Evolutionary conservation across 441 rosid species (phyloP).

Genomic region (Erodium texanum): DNA sequence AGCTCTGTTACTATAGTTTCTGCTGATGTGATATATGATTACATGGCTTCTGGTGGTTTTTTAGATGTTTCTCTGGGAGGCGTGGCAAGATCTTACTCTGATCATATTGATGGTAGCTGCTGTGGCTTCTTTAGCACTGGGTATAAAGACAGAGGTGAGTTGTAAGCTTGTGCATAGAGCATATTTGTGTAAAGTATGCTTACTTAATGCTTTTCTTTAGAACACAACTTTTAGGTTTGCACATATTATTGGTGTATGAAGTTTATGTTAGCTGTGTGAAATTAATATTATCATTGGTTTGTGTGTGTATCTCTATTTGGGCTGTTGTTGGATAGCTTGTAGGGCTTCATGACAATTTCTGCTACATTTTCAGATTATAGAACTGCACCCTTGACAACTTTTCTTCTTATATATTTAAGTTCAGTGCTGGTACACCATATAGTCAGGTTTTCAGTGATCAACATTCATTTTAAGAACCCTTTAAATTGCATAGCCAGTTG

Average conservation of each 20-base stretch:
- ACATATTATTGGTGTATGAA: neutral
- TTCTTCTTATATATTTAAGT: too few species aligned
- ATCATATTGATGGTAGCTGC: conserved; percentile 93
- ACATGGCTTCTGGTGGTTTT: conserved; percentile 5
- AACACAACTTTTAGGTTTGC: neutral
- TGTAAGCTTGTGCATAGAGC: conserved; percentile 83
- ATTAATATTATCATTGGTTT: too few species aligned
- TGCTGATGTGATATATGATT: neutral
- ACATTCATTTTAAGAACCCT: too few species aligned
- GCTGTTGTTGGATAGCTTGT: too few species aligned
- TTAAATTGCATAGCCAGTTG: too few species aligned
- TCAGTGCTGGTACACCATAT: too few species aligned
- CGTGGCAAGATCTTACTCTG: conserved; percentile 98
- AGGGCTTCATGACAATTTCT: too few species aligned
- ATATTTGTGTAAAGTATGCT: neutral
- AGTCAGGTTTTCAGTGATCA: too few species aligned
- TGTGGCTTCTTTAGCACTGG: conserved; percentile 67
- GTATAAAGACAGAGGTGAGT: conserved; percentile 87
- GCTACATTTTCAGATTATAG: too few species aligned
- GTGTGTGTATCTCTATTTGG: too few species aligned
- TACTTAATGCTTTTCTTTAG: neutral
- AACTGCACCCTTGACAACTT: too few species aligned
- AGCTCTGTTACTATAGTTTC: neutral
- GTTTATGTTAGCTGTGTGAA: too few species aligned
- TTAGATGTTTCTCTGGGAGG: conserved; percentile 98